Base-by-base conservation (phyloP, 805 yeast genomes). In the Ascoidea asiatica region DNA sequence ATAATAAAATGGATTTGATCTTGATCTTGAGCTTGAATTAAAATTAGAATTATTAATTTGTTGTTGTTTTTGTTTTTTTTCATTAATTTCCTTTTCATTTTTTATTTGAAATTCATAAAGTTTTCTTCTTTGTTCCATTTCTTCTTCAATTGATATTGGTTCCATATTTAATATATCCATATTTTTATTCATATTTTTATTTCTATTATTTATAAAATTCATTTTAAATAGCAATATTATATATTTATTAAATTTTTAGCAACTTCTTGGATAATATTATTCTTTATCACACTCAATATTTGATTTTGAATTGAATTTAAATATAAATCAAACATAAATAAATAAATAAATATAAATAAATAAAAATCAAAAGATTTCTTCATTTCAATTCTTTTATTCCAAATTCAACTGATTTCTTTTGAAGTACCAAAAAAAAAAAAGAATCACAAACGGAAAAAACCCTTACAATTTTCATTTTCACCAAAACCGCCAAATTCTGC, bases 41-140 rank as follows among this genome's bases (percentile, higher is more conserved):
- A n/a, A n/a, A n/a, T n/a, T n/a, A n/a, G n/a, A n/a, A n/a, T n/a
- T n/a, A n/a, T n/a, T n/a, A n/a, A n/a, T 22, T 48, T 48, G n/a
- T 42, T 20, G 41, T 48, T 48, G 7, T 37, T 37, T 22, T 44
- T 38, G 20, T 46, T 40, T 41, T 48, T 37, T 18, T 41, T 21
- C 6, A 19, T 37, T 11, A 48, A 46, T 3, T 38, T 41, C 11
- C 19, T 21, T 5, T 43, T 19, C 21, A 45, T 39, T n/a, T 33
- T 11, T 33, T 15, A 33, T 33, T 33, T 33, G 36, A 33, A 33
- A 33, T 33, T 33, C 13, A 33, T 33, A 33, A 33, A 33, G 36
- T 33, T 33, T 33, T 33, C 36, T 15, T 15, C 15, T 15, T 33
- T 11, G 36, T 33, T 11, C 11, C 11, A 33, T 33, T 33, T 33